phyloP scores from a whole-genome alignment of 1,139 yeast genomes.

The Candida glucosophila region DNA sequence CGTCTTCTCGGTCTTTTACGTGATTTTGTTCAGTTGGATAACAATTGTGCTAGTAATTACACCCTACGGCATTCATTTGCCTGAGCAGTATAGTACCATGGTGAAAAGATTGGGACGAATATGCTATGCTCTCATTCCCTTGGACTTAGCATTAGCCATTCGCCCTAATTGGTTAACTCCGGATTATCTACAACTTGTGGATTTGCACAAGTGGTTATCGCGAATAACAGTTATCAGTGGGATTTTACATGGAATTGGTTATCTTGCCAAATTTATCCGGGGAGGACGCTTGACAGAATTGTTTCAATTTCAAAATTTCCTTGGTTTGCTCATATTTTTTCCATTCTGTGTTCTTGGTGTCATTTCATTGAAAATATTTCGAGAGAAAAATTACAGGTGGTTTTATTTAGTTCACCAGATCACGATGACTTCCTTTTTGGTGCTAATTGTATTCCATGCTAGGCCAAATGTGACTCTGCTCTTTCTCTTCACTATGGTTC shows the following conservation, averaged over 20 bases:
- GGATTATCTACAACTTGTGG: conserved; percentile 49
- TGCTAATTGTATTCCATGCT: conserved; percentile 30
- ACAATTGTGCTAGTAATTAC: conserved; percentile 13
- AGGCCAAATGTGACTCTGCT: conserved; percentile 30
- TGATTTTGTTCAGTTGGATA: conserved; percentile 17
- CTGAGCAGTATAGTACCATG: conserved; percentile 14
- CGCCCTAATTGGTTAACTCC: conserved; percentile 53
- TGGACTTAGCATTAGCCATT: conserved; percentile 51
- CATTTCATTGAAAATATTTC: conserved; percentile 39
- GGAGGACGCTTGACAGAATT: conserved; percentile 30
- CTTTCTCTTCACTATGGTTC: conserved; percentile 11
- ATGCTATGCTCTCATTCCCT: conserved; percentile 57
- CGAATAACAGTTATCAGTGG: conserved; percentile 50
- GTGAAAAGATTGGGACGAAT: conserved; percentile 48
- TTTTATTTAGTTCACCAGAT: conserved; percentile 30
- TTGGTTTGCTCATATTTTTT: conserved; percentile 50
- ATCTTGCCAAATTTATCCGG: conserved; percentile 36
- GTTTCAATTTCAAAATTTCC: conserved; percentile 39
- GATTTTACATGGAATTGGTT: conserved; percentile 52
- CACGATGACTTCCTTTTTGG: conserved; percentile 20
- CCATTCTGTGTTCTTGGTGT: conserved; percentile 37
- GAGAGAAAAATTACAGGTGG: conserved; percentile 16
- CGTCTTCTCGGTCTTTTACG: not conserved
- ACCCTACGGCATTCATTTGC: conserved; percentile 13
- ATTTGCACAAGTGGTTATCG: conserved; percentile 76